Percentiles rank a stretch among this genome's conserved stretches.
Conservation (phyloP, 2,329 filamentous ascomycete genomes). For the Hawksworthiomyces lignivorus region DNA sequence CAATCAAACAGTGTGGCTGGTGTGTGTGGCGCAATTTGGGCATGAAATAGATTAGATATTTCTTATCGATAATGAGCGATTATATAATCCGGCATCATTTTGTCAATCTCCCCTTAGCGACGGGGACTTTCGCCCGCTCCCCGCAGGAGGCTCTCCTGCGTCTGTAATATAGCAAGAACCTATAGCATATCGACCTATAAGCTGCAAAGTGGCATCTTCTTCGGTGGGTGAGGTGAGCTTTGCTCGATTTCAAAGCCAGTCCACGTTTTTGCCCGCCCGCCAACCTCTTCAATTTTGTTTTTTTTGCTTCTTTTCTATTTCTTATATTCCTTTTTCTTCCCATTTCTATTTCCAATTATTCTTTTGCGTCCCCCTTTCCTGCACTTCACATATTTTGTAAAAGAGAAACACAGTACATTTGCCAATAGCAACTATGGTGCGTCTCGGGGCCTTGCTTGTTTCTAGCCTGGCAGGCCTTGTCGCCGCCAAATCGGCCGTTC, state of each 20-base stretch:
- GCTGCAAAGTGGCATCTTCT: constrained; percentile 17
- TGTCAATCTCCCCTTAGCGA: no score
- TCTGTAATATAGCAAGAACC: background rate
- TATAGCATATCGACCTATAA: constrained; percentile 1
- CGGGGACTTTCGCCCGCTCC: no score
- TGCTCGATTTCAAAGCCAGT: constrained; percentile 12
- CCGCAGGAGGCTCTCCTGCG: no score
- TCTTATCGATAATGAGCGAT: constrained; percentile 12
- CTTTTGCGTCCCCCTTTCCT: background rate
- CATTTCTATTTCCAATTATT: background rate
- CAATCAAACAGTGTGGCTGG: constrained; percentile 4
- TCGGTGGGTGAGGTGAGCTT: background rate
- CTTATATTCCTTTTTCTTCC: background rate
- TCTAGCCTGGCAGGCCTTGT: constrained; percentile 44
- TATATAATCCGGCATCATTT: no score
- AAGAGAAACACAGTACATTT: no score
- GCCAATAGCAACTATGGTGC: constrained; percentile 41
- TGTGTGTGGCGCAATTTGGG: background rate
- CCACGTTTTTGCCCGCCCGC: background rate
- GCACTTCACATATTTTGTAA: no score
- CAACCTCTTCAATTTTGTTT: background rate
- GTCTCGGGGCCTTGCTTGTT: constrained; percentile 54
- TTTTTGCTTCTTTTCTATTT: background rate
- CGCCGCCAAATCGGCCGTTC: constrained; percentile 70
- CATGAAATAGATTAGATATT: no score